These are phyloP conservation scores for Misopates orontium DNA, from an alignment of 257 asterid genomes.

Conservation along the genomic window DNA sequence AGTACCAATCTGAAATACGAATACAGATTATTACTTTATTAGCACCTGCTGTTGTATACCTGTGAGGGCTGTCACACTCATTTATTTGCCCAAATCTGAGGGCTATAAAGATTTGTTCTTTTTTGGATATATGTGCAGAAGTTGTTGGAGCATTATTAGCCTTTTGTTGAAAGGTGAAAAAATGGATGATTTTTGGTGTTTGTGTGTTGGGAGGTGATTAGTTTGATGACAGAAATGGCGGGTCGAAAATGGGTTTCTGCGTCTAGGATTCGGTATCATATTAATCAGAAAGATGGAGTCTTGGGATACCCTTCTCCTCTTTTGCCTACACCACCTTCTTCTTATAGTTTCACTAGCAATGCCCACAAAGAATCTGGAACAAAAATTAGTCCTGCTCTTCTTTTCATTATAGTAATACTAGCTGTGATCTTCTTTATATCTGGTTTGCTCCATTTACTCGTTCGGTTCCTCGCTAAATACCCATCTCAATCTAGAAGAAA, in stretches of 20 bases:
- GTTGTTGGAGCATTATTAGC: conserved; percentile 20
- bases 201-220: conserved; percentile 32
- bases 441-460: conserved; percentile 90
- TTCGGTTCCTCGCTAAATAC: conserved; percentile 75
- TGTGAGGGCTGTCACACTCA: conserved; percentile 15
- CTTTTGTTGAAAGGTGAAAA: background rate
- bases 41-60: no score
- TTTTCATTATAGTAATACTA: conserved; percentile 72
- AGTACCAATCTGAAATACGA: conserved; percentile 22
- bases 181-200: conserved; percentile 11
- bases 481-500: conserved; percentile 63
- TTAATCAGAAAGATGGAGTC: conserved; percentile 34
- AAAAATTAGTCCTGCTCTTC: conserved; percentile 82
- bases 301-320: conserved; percentile 43
- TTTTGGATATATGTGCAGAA: conserved; percentile 15
- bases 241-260: conserved; percentile 42
- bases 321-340: conserved; percentile 39
- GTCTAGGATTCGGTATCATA: conserved; percentile 47
- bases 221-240: conserved; percentile 37
- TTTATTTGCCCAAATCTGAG: conserved; percentile 23
- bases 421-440: conserved; percentile 90
- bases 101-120: conserved; percentile 2
- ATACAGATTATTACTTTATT: conserved; percentile 29
- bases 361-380: conserved; percentile 52
- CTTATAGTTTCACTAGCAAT: conserved; percentile 28